Percentiles rank a stretch among this genome's conserved stretches.
Evolutionary conservation across 306 rosid genomes (phyloP).

Genomic region (Macrotyloma uniflorum): DNA sequence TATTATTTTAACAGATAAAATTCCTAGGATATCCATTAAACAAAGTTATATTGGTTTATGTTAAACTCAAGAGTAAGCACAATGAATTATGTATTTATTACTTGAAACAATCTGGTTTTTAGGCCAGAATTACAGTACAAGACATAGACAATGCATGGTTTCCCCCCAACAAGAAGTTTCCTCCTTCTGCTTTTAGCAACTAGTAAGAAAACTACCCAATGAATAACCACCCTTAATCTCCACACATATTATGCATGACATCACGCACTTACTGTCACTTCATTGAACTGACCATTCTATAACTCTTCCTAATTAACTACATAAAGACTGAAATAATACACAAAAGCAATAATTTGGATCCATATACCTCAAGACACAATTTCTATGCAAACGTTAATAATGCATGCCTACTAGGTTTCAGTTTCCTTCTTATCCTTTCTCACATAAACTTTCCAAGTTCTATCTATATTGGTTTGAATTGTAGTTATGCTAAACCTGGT

Average conservation of each 20-base stretch:
- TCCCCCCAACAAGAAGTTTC: background rate
- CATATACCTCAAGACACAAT: background rate
- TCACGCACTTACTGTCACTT: background rate
- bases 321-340: background rate
- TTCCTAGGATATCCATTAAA: slow-evolving; percentile 13
- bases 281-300: background rate
- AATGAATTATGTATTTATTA: background rate
- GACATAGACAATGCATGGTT: background rate
- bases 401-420: background rate
- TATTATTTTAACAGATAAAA: background rate
- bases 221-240: background rate
- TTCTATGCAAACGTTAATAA: background rate
- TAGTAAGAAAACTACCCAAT: background rate
- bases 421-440: background rate
- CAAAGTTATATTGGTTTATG: background rate
- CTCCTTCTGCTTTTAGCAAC: background rate
- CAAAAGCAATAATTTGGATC: background rate
- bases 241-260: background rate
- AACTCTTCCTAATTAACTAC: background rate
- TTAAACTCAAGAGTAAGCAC: background rate
- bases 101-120: background rate
- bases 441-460: background rate
- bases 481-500: slow-evolving; percentile 8
- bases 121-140: background rate
- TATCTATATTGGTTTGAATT: background rate